Percentiles rank a stretch among this genome's conserved stretches.
phyloP scores from a whole-genome alignment of 805 yeast genomes.

The Candida montana region DNA sequence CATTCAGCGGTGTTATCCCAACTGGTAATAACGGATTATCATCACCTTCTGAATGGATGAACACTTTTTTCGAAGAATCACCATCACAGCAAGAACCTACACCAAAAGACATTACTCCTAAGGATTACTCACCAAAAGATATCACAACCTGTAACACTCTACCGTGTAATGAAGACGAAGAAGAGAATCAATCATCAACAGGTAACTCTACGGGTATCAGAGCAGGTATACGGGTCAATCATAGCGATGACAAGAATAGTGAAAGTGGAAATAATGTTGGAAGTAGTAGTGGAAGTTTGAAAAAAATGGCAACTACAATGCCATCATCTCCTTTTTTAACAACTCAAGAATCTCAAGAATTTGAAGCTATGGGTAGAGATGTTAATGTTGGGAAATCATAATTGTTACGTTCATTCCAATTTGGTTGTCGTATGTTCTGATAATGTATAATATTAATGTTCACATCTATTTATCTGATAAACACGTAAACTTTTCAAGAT shows the following conservation, averaged over 20 bases:
- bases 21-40: slow-evolving; percentile 8
- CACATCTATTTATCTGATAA: neutral
- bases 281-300: neutral
- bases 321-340: slow-evolving; percentile 21
- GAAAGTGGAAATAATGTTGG: neutral
- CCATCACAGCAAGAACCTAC: slow-evolving; percentile 18
- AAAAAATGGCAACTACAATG: slow-evolving; percentile 13
- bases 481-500: too few relatives aligned
- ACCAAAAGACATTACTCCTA: slow-evolving; percentile 21
- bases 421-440: too few relatives aligned
- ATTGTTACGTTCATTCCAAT: neutral
- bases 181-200: slow-evolving; percentile 13
- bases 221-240: neutral
- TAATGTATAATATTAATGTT: neutral
- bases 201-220: neutral
- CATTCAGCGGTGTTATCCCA: slow-evolving; percentile 27
- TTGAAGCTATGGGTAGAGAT: neutral
- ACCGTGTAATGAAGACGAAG: slow-evolving; percentile 23
- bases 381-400: neutral
- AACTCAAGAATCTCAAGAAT: neutral
- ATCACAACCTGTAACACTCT: slow-evolving; percentile 26
- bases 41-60: slow-evolving; percentile 26
- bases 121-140: slow-evolving; percentile 25
- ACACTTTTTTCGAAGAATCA: slow-evolving; percentile 14
- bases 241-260: neutral